Evolutionary conservation across 306 rosid genomes (phyloP), one percentile per base, ranked within the genome.

Genomic region (Styphnolobium japonicum): DNA sequence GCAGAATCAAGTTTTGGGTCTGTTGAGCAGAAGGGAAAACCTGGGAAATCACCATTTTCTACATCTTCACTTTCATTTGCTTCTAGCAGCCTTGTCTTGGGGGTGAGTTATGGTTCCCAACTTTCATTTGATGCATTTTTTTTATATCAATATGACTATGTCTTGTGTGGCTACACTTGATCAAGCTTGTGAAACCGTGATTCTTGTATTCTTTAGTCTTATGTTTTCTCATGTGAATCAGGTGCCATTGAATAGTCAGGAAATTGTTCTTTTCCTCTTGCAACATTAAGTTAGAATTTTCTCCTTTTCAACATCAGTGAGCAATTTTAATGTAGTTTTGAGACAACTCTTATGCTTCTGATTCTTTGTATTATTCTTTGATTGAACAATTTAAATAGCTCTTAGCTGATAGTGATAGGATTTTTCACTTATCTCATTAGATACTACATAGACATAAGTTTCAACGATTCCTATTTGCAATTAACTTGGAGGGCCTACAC

Each of bases 1-100:
- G 84, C 86, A 49, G 90, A 88, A 19, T 88, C 98, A 60, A 94
- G 97, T 90, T 92, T 94, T 83, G 98, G 97, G 29, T 86, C 97
- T 21, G 89, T 80, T 79, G 86, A 87, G 77, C 89, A 56, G 72
- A 87, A 80, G 83, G 89, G 84, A 75, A 88, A 88, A 82, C 93
- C 93, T 19, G 82, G 94, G 63, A 80, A 77, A 61, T 81, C 96
- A 22, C 96, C 98, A 64, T 95, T 92, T 91, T 92, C 98, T 71
- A n/a, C 97, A 34, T 63, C 90, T 56, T 91, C 98, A 66, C 82
- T 92, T 65, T 76, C 86, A 72, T 95, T 95, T 81, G 88, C 97
- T 73, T 89, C 98, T 29, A 64, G 88, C 68, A 86, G 89, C 92
- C 87, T 91, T 43, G 85, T 91, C 72, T 88, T 89, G 51, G 90